Base-by-base conservation (phyloP, 441 rosid genomes). In the Biscutella laevigata region DNA sequence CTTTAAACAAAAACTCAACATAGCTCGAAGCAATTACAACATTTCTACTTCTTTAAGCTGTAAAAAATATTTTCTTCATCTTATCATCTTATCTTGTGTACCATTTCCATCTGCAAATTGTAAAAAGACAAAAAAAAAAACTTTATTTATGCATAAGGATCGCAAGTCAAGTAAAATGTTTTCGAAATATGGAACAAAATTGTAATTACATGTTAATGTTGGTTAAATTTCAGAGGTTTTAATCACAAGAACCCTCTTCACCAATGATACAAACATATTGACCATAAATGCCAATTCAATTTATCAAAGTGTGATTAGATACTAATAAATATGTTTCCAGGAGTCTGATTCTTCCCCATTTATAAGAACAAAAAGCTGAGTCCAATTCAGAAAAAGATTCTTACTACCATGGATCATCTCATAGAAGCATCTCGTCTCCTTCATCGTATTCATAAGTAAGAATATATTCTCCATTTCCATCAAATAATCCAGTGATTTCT, bases 331-430 rank as follows among this genome's bases (percentile, higher is more conserved):
- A 15, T 6, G 33, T 22, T 44, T 58, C 39, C 33, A 52, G 44
- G 69, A 71, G 51, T 17, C 55, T 47, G 59, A 53, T 46, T 27
- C 49, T 26, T 42, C 22, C 24, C 38, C 29, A 3, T 40, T 40
- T 5, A 21, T 14, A 14, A 41, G 28, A 49, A 1, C 17, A 38
- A 47, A 46, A 49, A 39, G 43, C 56, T 54, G 44, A 55, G 47
- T 62, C 27, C 16, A 11, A 47, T 48, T 11, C 44, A 32, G 25
- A 6, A 43, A 43, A 46, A 56, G 28, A 61, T 66, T 51, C 85
- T 71, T 81, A 83, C 87, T 76, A 74, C 91, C 91, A 83, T 20
- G 91, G 91, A 21, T 78, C 83, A 75, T 83, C 91, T 51, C 91
- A 85, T 13, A 75, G 87, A 44, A 80, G 91, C 68, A 83, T 77